phyloP scores from a whole-genome alignment of 2,329 filamentous ascomycete genomes.

The Chalaropsis ovoidea region DNA sequence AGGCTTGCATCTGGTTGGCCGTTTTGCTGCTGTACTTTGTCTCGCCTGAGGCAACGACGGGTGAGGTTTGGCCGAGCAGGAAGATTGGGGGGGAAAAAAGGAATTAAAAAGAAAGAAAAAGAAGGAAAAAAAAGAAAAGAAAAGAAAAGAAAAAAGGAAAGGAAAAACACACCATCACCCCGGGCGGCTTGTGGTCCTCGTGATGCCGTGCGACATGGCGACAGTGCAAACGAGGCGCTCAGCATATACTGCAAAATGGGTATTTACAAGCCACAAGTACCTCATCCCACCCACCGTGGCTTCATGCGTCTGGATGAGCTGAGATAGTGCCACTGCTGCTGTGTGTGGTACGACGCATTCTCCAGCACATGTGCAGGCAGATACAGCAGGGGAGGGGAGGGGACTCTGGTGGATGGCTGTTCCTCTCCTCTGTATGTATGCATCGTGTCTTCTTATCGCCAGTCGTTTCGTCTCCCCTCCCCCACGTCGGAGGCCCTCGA shows the following conservation, averaged over 20 bases:
- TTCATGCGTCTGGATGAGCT: neutral
- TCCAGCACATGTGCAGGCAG: neutral
- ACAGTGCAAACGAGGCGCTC: neutral
- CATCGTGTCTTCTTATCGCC: too few species aligned
- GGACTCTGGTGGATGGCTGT: neutral
- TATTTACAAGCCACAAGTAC: neutral
- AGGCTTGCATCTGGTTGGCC: too few species aligned
- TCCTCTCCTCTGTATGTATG: too few species aligned
- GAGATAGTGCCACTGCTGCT: constrained; percentile 7
- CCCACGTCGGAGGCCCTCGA: neutral
- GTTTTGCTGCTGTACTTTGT: too few species aligned
- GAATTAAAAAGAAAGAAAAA: neutral
- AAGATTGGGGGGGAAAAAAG: neutral
- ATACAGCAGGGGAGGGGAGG: neutral
- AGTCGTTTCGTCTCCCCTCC: neutral
- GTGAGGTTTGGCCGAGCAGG: too few species aligned
- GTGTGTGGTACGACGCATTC: neutral
- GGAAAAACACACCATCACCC: too few species aligned
- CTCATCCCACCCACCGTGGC: neutral
- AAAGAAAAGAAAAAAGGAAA: neutral
- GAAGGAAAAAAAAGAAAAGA: neutral
- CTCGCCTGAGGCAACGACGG: neutral
- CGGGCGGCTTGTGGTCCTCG: neutral
- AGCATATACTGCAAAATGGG: neutral
- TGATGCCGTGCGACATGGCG: neutral